These are phyloP conservation scores for Boletus patriciae DNA, from an alignment of 768 basidiomycete species.

Conservation along the genomic window DNA sequence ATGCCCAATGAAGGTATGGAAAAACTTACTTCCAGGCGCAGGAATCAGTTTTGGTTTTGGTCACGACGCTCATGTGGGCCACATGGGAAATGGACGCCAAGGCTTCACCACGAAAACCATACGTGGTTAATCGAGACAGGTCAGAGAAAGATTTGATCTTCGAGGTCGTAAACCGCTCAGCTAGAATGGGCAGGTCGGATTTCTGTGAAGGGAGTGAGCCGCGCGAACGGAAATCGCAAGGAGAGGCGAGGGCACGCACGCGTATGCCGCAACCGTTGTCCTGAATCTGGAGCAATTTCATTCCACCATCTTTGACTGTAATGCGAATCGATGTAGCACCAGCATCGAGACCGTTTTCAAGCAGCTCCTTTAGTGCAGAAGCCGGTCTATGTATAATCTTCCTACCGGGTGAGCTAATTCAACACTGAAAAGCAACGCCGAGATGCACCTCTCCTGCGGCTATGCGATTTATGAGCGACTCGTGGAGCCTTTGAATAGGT, in stretches of 20 bases:
- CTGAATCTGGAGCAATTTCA: constrained; percentile 93
- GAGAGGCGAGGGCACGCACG: constrained; percentile 45
- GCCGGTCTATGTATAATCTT: constrained; percentile 89
- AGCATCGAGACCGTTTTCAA: constrained; percentile 96
- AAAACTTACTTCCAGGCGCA: constrained; percentile 90
- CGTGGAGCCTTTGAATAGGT: constrained; percentile 74
- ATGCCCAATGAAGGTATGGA: background rate
- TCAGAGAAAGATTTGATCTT: constrained; percentile 88
- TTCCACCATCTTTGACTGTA: constrained; percentile 90
- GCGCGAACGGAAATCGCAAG: background rate
- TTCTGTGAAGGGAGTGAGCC: constrained; percentile 48
- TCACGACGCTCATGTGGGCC: constrained; percentile 83
- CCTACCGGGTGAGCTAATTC: constrained; percentile 18
- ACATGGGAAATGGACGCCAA: constrained; percentile 95
- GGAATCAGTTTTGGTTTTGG: constrained; percentile 77
- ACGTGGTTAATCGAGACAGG: constrained; percentile 78
- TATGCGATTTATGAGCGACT: constrained; percentile 88
- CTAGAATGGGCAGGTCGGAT: constrained; percentile 84
- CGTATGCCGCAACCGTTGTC: constrained; percentile 96
- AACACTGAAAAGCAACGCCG: background rate
- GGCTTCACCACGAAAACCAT: constrained; percentile 97
- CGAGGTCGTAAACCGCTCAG: constrained; percentile 94
- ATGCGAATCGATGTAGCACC: constrained; percentile 83
- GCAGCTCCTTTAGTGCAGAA: constrained; percentile 92
- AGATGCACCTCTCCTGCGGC: constrained; percentile 68